These are phyloP conservation scores for Neltuma alba DNA, from an alignment of 306 rosid species.

Conservation along the genomic window DNA sequence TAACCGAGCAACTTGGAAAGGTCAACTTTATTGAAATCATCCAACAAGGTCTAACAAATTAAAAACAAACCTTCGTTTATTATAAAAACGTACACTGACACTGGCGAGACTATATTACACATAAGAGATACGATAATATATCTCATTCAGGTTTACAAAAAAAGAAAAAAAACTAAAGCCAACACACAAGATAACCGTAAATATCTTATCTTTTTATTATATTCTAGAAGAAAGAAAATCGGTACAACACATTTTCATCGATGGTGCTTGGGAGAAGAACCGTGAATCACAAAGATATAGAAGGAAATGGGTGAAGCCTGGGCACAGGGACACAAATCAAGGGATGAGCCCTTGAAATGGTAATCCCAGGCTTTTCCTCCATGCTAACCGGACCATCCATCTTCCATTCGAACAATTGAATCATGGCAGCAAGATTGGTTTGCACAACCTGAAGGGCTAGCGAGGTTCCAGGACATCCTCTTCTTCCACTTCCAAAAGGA, in stretches of 20 bases:
- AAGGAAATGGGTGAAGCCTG: slow-evolving; percentile 49
- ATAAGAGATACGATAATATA: no score
- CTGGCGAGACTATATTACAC: no score
- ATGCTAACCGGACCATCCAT: slow-evolving; percentile 44
- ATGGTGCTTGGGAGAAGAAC: background rate
- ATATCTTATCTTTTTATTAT: no score
- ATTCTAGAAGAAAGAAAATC: no score
- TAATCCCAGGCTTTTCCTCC: slow-evolving; percentile 65
- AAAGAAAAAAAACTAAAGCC: no score
- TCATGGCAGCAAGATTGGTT: slow-evolving; percentile 59
- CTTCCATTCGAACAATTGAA: slow-evolving; percentile 79
- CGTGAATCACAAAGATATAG: slow-evolving; percentile 11
- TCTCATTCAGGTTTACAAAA: no score
- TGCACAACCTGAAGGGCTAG: slow-evolving; percentile 59
- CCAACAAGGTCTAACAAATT: no score
- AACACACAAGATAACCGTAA: no score
- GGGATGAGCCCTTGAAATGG: slow-evolving; percentile 66
- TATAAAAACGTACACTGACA: no score
- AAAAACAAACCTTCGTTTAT: no score
- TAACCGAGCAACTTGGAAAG: no score
- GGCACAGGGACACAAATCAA: slow-evolving; percentile 55
- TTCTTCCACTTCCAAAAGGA: slow-evolving; percentile 88
- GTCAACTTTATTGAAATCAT: no score
- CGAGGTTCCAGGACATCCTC: slow-evolving; percentile 71
- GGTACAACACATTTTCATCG: background rate